phyloP scores from a whole-genome alignment of 345 rosid genomes.

The Brassica rapa region DNA sequence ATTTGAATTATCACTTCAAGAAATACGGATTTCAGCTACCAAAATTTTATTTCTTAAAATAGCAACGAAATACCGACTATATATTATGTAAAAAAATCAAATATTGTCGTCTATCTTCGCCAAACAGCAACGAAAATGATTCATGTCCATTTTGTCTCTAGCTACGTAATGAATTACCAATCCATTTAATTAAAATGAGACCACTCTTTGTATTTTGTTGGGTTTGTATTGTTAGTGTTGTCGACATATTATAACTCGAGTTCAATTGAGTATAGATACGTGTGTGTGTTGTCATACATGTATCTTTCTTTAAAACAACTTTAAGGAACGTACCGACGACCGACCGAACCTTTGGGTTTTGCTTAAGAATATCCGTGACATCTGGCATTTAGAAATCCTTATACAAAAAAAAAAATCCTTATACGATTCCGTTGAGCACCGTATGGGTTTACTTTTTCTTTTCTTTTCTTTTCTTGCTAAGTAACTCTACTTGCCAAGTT shows the following conservation, averaged over 20 bases:
- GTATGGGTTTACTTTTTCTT: not conserved
- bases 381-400: slow-evolving; percentile 9
- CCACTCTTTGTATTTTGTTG: not conserved
- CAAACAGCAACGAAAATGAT: too few species aligned
- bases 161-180: too few species aligned
- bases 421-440: slow-evolving; percentile 3
- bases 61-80: not conserved
- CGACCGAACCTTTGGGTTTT: slow-evolving; percentile 16
- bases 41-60: not conserved
- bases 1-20: not conserved
- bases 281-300: not conserved
- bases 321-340: slow-evolving; percentile 16
- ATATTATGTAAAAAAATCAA: not conserved
- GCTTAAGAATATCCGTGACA: slow-evolving; percentile 11
- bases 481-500: slow-evolving; percentile 17
- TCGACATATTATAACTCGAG: not conserved
- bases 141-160: too few species aligned
- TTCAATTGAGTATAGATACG: not conserved
- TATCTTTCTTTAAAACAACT: not conserved
- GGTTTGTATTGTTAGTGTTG: not conserved
- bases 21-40: not conserved
- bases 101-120: too few species aligned
- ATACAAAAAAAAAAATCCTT: not conserved
- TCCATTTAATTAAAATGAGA: too few species aligned
- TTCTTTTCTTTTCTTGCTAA: not conserved